Evolutionary conservation across 208 protist genomes (phyloP), one percentile per base, ranked within the genome.

Genomic region (Tritrichomonas foetus): DNA sequence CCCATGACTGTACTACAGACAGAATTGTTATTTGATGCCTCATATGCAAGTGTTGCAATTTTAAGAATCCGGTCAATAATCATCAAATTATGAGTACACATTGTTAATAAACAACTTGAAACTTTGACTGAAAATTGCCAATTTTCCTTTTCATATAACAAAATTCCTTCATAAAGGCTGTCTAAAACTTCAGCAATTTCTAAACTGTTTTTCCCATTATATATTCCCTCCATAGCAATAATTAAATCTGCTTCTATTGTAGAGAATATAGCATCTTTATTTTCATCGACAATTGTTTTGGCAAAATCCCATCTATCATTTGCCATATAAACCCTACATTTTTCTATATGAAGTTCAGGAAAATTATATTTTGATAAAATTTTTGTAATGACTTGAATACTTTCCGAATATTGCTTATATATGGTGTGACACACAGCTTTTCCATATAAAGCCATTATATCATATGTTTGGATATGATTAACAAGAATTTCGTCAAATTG

Each of bases 311-410:
- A 89, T 20, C 57, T 89, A 20, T 89, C 41, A 1, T 57, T 44
- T 3, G 47, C 27, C 30, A 53, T 44, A 49, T 61, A 49, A 11
- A 57, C n/a, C 1, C 78, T 41, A 33, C n/a, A 89, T n/a, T 47
- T 44, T 89, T 89, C 78, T 16, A 44, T n/a, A 57, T 44, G 27
- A 22, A 89, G 33, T 89, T 89, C 78, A 33, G 78, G 78, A 61
- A 89, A 89, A 57, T 89, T 89, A 57, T 57, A 89, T 89, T 89
- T 89, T 0, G 78, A 89, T 53, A 89, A 49, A 89, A 89, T 89
- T 39, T 57, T 13, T 57, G 78, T 33, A 53, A 44, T 20, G 0
- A 57, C 30, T 57, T 89, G 47, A 49, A 89, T 53, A 5, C 41
- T 27, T 89, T 57, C 78, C 11, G 47, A 2, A 57, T 33, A 44